Evolutionary conservation across 1,284 basidiomycete species (phyloP).

Genomic region (Leccinum subspadiceum): DNA sequence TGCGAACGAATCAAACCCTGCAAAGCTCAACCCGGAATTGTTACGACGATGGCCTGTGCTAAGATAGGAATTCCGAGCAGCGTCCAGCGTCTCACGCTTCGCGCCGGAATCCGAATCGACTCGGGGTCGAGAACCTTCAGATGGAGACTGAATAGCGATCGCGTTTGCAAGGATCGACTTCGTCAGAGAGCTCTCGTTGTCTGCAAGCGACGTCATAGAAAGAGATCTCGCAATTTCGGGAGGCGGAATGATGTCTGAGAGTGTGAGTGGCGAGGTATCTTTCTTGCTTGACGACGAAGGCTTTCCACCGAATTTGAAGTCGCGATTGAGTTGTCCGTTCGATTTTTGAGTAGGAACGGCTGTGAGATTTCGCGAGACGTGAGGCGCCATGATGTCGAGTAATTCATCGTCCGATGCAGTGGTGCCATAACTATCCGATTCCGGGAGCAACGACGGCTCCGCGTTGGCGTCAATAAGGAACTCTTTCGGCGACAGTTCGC

Average conservation of each 20-base stretch:
- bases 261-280: slow-evolving; percentile 40
- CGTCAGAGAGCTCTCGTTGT: too few species aligned
- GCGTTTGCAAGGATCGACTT: too few species aligned
- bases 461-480: slow-evolving; percentile 24
- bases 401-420: slow-evolving; percentile 20
- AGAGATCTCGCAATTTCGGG: too few species aligned
- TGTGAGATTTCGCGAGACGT: slow-evolving; percentile 30
- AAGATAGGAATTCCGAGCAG: too few species aligned
- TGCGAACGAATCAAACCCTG: too few species aligned
- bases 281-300: slow-evolving; percentile 29
- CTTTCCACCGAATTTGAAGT: slow-evolving; percentile 72
- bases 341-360: slow-evolving; percentile 50
- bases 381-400: slow-evolving; percentile 26
- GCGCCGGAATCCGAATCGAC: too few species aligned
- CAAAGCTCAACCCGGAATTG: too few species aligned
- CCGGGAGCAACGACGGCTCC: slow-evolving; percentile 23
- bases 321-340: slow-evolving; percentile 48
- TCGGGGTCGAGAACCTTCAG: too few species aligned
- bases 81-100: too few species aligned
- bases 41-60: too few species aligned
- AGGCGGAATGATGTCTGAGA: slow-evolving; percentile 54
- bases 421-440: slow-evolving; percentile 19
- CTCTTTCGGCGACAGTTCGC: slow-evolving; percentile 12
- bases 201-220: too few species aligned
- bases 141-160: too few species aligned